Conservation (phyloP, 2,329 filamentous ascomycete species). For the Triangularia verruculosa region DNA sequence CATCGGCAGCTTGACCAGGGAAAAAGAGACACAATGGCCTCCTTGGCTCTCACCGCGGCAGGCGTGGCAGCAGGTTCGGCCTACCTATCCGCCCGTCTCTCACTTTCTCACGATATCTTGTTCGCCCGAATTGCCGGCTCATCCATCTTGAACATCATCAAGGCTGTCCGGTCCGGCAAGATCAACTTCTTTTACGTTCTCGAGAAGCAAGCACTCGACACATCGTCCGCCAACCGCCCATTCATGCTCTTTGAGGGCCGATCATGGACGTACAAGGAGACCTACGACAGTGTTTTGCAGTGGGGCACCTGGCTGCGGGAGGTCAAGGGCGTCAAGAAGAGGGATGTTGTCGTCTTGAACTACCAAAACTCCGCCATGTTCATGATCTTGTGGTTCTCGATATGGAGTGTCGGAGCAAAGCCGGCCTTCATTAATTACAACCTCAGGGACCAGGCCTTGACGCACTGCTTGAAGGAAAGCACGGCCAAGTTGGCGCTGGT, state of each 20-base stretch:
- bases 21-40: conserved; percentile 23
- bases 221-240: conserved; percentile 47
- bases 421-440: conserved; percentile 90
- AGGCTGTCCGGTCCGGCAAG: conserved; percentile 54
- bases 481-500: conserved; percentile 66
- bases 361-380: conserved; percentile 76
- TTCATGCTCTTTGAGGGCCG: conserved; percentile 68
- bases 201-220: conserved; percentile 59
- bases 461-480: conserved; percentile 69
- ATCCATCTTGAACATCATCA: conserved; percentile 41
- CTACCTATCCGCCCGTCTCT: conserved; percentile 72
- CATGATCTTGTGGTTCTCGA: conserved; percentile 70
- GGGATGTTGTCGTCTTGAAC: conserved; percentile 78
- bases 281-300: conserved; percentile 66
- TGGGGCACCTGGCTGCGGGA: conserved; percentile 74
- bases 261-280: conserved; percentile 68
- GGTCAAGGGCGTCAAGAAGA: conserved; percentile 59
- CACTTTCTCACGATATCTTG: conserved; percentile 62
- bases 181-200: conserved; percentile 73
- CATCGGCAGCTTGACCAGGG: not conserved
- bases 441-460: conserved; percentile 64
- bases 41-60: conserved; percentile 54
- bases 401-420: conserved; percentile 79
- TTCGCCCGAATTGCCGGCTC: conserved; percentile 55
- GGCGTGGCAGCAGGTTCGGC: conserved; percentile 64